phyloP scores from a whole-genome alignment of 176 grass and related monocot genomes.

The Zoysia pacifica region DNA sequence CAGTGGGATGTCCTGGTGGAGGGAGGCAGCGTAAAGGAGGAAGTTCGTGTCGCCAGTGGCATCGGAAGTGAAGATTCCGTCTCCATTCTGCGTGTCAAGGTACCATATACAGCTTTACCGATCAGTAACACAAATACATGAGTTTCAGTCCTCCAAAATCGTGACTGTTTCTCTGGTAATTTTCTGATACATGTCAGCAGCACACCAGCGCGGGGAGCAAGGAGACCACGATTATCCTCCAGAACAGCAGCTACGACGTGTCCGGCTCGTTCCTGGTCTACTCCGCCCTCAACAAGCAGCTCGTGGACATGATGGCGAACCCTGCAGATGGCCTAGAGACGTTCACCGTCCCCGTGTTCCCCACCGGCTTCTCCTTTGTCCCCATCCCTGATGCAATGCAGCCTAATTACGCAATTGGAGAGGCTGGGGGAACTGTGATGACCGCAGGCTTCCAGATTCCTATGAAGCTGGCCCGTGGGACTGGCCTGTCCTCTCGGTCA shows the following conservation, averaged over 20 bases:
- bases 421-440: slow-evolving; percentile 48
- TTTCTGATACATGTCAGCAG: slow-evolving; percentile 17
- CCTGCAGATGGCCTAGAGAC: not conserved
- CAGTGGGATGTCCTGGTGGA: slow-evolving; percentile 67
- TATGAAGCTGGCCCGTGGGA: slow-evolving; percentile 27
- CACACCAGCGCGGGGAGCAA: not conserved
- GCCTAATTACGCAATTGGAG: not conserved
- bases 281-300: slow-evolving; percentile 34
- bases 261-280: slow-evolving; percentile 63
- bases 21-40: slow-evolving; percentile 45
- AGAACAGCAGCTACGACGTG: slow-evolving; percentile 52
- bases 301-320: slow-evolving; percentile 33
- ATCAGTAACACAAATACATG: not conserved
- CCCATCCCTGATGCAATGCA: not conserved
- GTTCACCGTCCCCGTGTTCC: slow-evolving; percentile 33
- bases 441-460: slow-evolving; percentile 65
- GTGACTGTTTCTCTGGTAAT: not conserved
- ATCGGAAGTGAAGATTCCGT: slow-evolving; percentile 39
- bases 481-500: slow-evolving; percentile 33
- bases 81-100: slow-evolving; percentile 59
- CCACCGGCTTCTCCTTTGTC: slow-evolving; percentile 46
- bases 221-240: slow-evolving; percentile 54
- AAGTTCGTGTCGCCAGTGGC: slow-evolving; percentile 41
- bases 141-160: not conserved
- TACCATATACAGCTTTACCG: slow-evolving; percentile 12